Conservation (phyloP, 768 basidiomycete genomes). For the Leucocoprinus birnbaumii region DNA sequence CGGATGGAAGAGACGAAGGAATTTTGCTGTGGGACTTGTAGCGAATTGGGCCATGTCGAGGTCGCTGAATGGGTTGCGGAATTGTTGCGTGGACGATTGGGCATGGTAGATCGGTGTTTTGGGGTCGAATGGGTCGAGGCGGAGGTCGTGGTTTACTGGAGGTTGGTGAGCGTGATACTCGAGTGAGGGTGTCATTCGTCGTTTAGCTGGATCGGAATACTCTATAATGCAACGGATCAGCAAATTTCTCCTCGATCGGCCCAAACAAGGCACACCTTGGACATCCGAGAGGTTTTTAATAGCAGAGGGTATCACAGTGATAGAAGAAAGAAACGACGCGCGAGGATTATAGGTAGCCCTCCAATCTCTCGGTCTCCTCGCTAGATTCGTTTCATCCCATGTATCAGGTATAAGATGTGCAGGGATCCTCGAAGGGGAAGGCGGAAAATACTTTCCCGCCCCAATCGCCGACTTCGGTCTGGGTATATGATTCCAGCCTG, state of each 20-base stretch:
- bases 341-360: slow-evolving; percentile 34
- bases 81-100: slow-evolving; percentile 37
- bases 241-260: no score
- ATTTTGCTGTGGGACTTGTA: slow-evolving; percentile 9
- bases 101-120: slow-evolving; percentile 22
- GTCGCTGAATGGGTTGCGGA: slow-evolving; percentile 22
- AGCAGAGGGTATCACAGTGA: slow-evolving; percentile 18
- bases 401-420: slow-evolving; percentile 14
- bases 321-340: slow-evolving; percentile 21
- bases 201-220: slow-evolving; percentile 26
- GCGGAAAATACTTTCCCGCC: background rate
- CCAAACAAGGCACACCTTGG: no score
- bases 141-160: slow-evolving; percentile 49
- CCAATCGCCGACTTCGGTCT: slow-evolving; percentile 1
- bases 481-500: background rate
- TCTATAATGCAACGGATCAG: no score
- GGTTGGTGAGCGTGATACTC: slow-evolving; percentile 26
- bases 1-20: slow-evolving; percentile 13
- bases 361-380: slow-evolving; percentile 41
- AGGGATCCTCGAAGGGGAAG: background rate
- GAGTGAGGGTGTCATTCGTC: slow-evolving; percentile 27
- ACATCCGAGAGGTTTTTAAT: slow-evolving; percentile 29
- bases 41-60: slow-evolving; percentile 15
- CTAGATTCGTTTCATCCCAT: slow-evolving; percentile 29
- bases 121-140: slow-evolving; percentile 30